phyloP scores from a whole-genome alignment of 164 flowering plant genomes.

The Magnolia changhungtana region DNA sequence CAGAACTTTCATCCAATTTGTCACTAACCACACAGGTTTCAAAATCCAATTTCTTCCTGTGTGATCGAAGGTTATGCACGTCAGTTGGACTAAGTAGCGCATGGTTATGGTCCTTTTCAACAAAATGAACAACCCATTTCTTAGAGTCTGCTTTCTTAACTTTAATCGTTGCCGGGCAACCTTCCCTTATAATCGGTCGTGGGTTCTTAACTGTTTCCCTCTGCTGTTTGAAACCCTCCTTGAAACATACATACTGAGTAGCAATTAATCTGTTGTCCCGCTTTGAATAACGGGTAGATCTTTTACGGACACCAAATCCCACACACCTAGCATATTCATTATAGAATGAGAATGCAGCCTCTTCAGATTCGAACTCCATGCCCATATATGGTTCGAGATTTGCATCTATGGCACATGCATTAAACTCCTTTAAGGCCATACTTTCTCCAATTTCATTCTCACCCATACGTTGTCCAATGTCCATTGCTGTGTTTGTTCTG shows the following conservation, averaged over 20 bases:
- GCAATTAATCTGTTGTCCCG: conserved; percentile 38
- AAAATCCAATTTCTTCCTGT: conserved; percentile 47
- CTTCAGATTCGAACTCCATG: conserved; percentile 14
- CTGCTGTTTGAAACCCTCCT: conserved; percentile 27
- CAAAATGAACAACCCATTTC: conserved; percentile 66
- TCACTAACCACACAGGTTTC: background rate
- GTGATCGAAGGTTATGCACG: conserved; percentile 75
- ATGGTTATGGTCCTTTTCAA: conserved; percentile 75
- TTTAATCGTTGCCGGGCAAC: conserved; percentile 66
- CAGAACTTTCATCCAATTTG: background rate
- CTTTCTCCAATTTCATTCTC: conserved; percentile 26
- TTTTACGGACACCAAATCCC: conserved; percentile 30
- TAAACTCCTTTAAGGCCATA: conserved; percentile 34
- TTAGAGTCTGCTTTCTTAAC: conserved; percentile 70
- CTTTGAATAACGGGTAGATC: conserved; percentile 32
- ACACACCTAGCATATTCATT: conserved; percentile 17
- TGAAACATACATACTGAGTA: conserved; percentile 45
- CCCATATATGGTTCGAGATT: conserved; percentile 20
- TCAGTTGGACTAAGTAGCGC: conserved; percentile 69
- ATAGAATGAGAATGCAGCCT: conserved; percentile 11
- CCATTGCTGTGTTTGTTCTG: background rate
- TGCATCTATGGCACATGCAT: conserved; percentile 6
- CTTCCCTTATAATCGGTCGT: conserved; percentile 43
- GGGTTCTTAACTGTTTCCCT: background rate
- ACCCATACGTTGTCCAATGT: conserved; percentile 15